Evolutionary conservation across 768 basidiomycete species (phyloP).

Genomic region (Mycena vitilis): DNA sequence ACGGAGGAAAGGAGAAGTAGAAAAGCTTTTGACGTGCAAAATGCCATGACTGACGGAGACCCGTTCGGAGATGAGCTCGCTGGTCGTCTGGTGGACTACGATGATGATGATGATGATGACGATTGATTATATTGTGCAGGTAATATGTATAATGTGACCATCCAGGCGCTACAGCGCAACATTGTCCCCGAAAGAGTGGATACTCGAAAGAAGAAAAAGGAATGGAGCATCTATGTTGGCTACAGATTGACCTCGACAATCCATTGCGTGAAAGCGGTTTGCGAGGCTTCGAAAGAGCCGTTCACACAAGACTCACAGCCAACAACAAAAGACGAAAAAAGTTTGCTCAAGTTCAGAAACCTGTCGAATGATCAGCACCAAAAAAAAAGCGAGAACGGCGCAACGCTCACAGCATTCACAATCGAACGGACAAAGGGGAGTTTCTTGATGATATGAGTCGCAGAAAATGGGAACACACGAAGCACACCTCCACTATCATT

Average conservation of each 20-base stretch:
- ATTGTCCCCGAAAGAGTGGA: slow-evolving; percentile 33
- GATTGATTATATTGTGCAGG: slow-evolving; percentile 16
- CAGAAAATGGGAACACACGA: slow-evolving; percentile 36
- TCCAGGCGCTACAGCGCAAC: slow-evolving; percentile 37
- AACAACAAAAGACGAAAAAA: slow-evolving; percentile 25
- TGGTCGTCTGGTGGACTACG: slow-evolving; percentile 63
- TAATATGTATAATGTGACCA: slow-evolving; percentile 22
- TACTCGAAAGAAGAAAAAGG: slow-evolving; percentile 39
- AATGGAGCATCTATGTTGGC: slow-evolving; percentile 57
- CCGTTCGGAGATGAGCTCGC: slow-evolving; percentile 75
- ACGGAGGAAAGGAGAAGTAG: slow-evolving; percentile 76
- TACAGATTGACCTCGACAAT: slow-evolving; percentile 71
- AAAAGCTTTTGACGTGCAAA: slow-evolving; percentile 64
- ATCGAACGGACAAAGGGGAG: slow-evolving; percentile 88
- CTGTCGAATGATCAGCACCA: slow-evolving; percentile 26
- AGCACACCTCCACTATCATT: slow-evolving; percentile 77
- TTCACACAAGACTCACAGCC: slow-evolving; percentile 9
- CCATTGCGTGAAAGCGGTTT: slow-evolving; percentile 50
- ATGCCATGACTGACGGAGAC: slow-evolving; percentile 64
- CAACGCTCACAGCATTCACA: slow-evolving; percentile 82
- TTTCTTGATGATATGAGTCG: slow-evolving; percentile 61
- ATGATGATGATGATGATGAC: slow-evolving; percentile 71
- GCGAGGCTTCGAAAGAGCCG: slow-evolving; percentile 60
- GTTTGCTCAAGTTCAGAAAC: slow-evolving; percentile 40
- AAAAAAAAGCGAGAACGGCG: not conserved